Conservation (phyloP, 2,329 filamentous ascomycete genomes). For the Harringtonia lauricola region DNA sequence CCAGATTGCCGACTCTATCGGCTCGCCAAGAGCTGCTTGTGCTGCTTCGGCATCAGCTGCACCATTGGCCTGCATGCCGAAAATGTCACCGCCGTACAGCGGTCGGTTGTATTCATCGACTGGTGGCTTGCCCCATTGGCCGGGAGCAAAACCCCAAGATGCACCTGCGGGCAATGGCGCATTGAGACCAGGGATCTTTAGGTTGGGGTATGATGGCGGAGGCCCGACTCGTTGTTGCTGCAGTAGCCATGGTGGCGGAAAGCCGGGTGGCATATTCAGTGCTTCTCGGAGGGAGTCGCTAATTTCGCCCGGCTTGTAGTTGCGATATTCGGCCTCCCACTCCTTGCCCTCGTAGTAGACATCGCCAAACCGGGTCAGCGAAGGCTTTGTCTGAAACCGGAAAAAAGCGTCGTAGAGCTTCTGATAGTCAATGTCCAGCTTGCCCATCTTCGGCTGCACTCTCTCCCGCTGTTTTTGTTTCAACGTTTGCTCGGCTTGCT, state of each 20-base stretch:
- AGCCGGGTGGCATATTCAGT: conserved; percentile 83
- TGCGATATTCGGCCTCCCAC: conserved; percentile 86
- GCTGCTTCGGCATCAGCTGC: conserved; percentile 24
- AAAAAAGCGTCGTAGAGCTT: conserved; percentile 99
- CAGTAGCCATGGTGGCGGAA: conserved; percentile 92
- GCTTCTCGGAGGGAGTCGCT: conserved; percentile 86
- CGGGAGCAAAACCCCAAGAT: conserved; percentile 89
- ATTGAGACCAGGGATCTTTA: conserved; percentile 90
- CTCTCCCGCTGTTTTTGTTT: conserved; percentile 95
- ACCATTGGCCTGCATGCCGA: conserved; percentile 51
- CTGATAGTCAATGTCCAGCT: conserved; percentile 96
- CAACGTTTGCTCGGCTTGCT: conserved; percentile 81
- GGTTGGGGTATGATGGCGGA: conserved; percentile 87
- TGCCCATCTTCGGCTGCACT: conserved; percentile 91
- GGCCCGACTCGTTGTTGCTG: conserved; percentile 92
- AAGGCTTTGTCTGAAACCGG: conserved; percentile 91
- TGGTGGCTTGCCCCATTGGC: conserved; percentile 92
- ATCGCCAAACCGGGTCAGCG: conserved; percentile 87
- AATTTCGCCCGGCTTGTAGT: conserved; percentile 81
- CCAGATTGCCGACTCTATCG: conserved; percentile 81
- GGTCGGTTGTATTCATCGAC: conserved; percentile 88
- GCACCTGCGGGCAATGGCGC: conserved; percentile 82
- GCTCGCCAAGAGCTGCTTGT: conserved; percentile 47
- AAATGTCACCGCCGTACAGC: conserved; percentile 88
- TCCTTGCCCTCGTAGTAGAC: conserved; percentile 99